Base-by-base conservation (phyloP, 352 stramenopile species). In the Pythium plurisporium region DNA sequence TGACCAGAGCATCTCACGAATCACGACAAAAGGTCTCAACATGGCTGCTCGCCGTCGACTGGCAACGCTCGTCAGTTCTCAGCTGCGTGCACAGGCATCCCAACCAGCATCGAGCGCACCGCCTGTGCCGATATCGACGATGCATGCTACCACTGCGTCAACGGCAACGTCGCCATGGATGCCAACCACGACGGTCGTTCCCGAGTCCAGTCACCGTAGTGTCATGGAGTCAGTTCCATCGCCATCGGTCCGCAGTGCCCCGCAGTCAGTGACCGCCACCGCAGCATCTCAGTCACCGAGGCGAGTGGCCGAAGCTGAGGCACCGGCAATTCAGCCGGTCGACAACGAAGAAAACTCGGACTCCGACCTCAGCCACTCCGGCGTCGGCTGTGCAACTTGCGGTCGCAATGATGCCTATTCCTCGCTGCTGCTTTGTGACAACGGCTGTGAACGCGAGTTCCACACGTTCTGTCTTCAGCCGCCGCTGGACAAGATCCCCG, bases 391-490 rank as follows among this genome's bases (percentile, higher is more conserved):
- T 47, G 48, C 52, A 3, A 61, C 63, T 0, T 83, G 70, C 37
- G 46, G 54, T 10, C 59, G 68, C 34, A 83, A 79, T 45, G 67
- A 79, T 49, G 69, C 56, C 33, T 70, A 69, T 23, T 64, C 70
- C 15, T 72, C 72, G 41, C 56, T 80, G 11, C 44, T 83, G 19
- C 55, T 83, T 11, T 83, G 73, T 37, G 73, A 83, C 55, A 83
- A 83, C 51, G 70, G 76, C 15, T 83, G 73, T 44, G 73, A 72
- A 29, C 67, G 70, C 37, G 72, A 82, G 58, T 85, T 66, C 59
- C 74, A 85, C 65, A 79, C 66, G 45, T 65, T 70, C 20, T 85
- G 74, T 50, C 60, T 85, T 11, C 25, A 64, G 33, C 74, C 74
- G 14, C 65, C 72, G 14, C 55, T 85, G n/a, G 45, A 62, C 22